Conservation (phyloP, 2,329 filamentous ascomycete species). For the Aspergillus fumigatiaffinis region DNA sequence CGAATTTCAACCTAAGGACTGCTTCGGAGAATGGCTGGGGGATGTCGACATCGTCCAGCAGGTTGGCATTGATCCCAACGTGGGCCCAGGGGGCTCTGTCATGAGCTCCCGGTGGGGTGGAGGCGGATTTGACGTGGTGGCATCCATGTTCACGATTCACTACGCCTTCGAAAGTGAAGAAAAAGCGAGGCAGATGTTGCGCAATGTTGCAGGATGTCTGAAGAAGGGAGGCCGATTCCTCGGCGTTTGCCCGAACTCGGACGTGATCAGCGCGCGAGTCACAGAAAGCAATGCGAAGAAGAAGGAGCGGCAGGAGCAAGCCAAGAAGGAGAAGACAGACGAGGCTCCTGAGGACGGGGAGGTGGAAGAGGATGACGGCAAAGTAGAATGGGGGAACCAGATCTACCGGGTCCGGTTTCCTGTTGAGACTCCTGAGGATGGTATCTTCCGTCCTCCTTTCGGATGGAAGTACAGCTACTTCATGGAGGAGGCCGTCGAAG, state of each 20-base stretch:
- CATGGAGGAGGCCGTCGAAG: conserved; percentile 91
- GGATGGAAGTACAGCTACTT: conserved; percentile 99
- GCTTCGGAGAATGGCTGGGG: conserved; percentile 78
- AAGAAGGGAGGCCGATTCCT: conserved; percentile 95
- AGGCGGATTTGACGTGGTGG: conserved; percentile 90
- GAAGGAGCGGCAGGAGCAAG: conserved; percentile 42
- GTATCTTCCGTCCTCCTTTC: conserved; percentile 88
- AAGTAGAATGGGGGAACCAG: conserved; percentile 83
- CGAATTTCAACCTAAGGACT: conserved; percentile 87
- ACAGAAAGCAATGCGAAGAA: conserved; percentile 65
- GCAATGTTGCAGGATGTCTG: conserved; percentile 82
- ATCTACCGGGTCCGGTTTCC: conserved; percentile 91
- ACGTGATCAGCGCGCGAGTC: conserved; percentile 79
- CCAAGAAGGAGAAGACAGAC: conserved; percentile 34
- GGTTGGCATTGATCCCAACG: conserved; percentile 79
- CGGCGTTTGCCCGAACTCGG: conserved; percentile 94
- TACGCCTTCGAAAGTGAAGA: conserved; percentile 93
- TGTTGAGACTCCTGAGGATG: conserved; percentile 74
- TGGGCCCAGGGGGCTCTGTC: conserved; percentile 52
- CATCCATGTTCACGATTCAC: conserved; percentile 99
- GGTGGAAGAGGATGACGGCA: conserved; percentile 59
- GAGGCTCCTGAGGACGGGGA: conserved; percentile 43
- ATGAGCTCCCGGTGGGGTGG: conserved; percentile 63
- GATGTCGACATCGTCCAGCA: conserved; percentile 77
- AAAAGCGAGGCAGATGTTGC: conserved; percentile 86